phyloP scores from a whole-genome alignment of 2,329 filamentous ascomycete species.

The Pestalotiopsis sp. region DNA sequence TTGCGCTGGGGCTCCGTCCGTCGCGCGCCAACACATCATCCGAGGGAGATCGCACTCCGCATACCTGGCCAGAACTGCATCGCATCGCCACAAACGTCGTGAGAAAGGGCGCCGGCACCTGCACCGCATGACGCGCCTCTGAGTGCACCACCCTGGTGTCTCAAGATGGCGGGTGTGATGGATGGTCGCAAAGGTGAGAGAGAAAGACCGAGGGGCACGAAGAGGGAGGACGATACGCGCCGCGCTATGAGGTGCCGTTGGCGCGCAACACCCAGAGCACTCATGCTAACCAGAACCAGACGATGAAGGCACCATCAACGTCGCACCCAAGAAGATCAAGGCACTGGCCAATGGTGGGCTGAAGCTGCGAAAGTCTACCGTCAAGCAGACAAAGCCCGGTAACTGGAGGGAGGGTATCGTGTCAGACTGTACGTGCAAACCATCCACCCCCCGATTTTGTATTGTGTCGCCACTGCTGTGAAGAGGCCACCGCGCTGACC shows the following conservation, averaged over 20 bases:
- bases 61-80: neutral
- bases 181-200: slow-evolving; percentile 18
- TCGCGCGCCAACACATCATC: neutral
- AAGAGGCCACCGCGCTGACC: neutral
- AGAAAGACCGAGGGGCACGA: neutral
- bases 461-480: neutral
- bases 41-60: neutral
- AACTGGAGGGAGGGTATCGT: slow-evolving; percentile 73
- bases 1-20: neutral
- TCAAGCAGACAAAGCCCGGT: slow-evolving; percentile 67
- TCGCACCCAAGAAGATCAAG: slow-evolving; percentile 60
- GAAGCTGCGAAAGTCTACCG: slow-evolving; percentile 64
- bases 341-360: slow-evolving; percentile 49
- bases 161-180: slow-evolving; percentile 13
- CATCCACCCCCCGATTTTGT: neutral
- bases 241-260: no score
- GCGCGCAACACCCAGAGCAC: neutral
- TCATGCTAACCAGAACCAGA: slow-evolving; percentile 36
- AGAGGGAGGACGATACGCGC: no score
- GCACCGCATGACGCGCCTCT: slow-evolving; percentile 5
- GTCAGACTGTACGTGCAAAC: slow-evolving; percentile 55
- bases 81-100: neutral
- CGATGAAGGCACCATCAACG: slow-evolving; percentile 64
- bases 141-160: neutral
- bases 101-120: neutral